These are phyloP conservation scores for Saccharata proteae DNA, from an alignment of 2,329 filamentous ascomycete genomes.

Conservation along the genomic window DNA sequence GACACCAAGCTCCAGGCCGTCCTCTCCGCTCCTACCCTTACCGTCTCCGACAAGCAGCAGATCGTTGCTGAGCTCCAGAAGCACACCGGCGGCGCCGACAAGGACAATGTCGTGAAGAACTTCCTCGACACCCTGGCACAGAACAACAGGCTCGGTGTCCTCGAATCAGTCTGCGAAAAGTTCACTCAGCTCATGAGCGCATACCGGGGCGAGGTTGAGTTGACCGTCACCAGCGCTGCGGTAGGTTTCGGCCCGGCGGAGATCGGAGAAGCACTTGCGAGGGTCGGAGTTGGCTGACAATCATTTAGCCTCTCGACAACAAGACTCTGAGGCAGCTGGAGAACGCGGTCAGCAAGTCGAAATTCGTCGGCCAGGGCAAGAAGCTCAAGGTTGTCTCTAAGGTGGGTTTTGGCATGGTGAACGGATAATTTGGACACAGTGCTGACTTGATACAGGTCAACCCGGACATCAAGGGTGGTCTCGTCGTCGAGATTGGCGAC, in stretches of 20 bases:
- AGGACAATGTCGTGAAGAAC: constrained; percentile 79
- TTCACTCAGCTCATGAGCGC: constrained; percentile 81
- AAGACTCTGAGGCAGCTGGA: constrained; percentile 80
- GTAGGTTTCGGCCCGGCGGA: constrained; percentile 43
- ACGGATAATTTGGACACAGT: background rate
- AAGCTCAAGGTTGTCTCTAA: constrained; percentile 95
- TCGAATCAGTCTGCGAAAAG: constrained; percentile 76
- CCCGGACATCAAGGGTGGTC: constrained; percentile 84
- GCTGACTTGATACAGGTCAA: constrained; percentile 53
- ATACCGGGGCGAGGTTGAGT: constrained; percentile 82
- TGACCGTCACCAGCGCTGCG: constrained; percentile 80
- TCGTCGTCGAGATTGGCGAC: constrained; percentile 93
- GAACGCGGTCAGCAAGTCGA: constrained; percentile 75
- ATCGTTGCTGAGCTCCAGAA: constrained; percentile 84
- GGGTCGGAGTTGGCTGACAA: constrained; percentile 1
- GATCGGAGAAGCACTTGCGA: background rate
- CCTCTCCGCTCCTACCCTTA: constrained; percentile 70
- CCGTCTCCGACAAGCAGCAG: constrained; percentile 64
- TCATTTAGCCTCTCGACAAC: constrained; percentile 65
- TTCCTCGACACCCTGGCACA: constrained; percentile 82
- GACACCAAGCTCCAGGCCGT: constrained; percentile 71
- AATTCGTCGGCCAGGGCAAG: constrained; percentile 81
- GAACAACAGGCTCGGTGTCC: constrained; percentile 85
- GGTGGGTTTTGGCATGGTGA: constrained; percentile 38
- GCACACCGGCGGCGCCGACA: constrained; percentile 56